Percentiles rank a stretch among this genome's conserved stretches.
phyloP scores from a whole-genome alignment of 352 stramenopile species.

The Peronosclerospora sorghi region DNA sequence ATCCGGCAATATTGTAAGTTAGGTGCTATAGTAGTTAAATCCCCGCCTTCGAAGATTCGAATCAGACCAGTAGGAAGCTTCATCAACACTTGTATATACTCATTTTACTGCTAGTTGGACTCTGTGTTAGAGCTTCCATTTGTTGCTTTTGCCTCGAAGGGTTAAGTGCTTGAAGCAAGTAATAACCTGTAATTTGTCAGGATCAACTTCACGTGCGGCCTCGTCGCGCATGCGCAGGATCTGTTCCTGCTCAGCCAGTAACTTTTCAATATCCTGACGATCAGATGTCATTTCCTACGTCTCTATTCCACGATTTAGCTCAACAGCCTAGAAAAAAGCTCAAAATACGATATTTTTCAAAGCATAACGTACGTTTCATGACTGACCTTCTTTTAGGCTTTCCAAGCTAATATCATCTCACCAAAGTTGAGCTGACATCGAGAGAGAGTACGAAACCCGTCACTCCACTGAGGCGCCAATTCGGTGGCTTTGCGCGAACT shows the following conservation, averaged over 20 bases:
- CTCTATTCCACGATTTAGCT: slow-evolving; percentile 21
- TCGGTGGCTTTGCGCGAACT: slow-evolving; percentile 55
- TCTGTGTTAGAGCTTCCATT: no score
- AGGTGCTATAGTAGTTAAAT: slow-evolving; percentile 30
- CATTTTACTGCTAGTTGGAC: not conserved
- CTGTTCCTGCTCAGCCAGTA: slow-evolving; percentile 26
- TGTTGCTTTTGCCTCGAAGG: slow-evolving; percentile 39
- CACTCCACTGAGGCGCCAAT: slow-evolving; percentile 44
- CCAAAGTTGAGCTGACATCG: slow-evolving; percentile 72
- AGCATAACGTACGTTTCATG: not conserved
- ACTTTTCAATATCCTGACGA: slow-evolving; percentile 29
- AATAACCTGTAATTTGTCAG: slow-evolving; percentile 46
- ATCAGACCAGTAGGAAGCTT: slow-evolving; percentile 2
- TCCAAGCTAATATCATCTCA: slow-evolving; percentile 48
- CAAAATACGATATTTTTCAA: not conserved
- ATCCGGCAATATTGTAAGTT: slow-evolving; percentile 36
- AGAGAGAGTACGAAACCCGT: slow-evolving; percentile 58
- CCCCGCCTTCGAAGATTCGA: slow-evolving; percentile 4
- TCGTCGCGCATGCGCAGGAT: slow-evolving; percentile 33
- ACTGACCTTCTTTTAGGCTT: slow-evolving; percentile 38
- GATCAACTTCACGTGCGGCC: slow-evolving; percentile 20
- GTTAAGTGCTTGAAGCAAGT: no score
- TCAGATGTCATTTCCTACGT: slow-evolving; percentile 40
- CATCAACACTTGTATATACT: slow-evolving; percentile 14
- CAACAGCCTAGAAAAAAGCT: slow-evolving; percentile 26